Evolutionary conservation across 176 grass and related monocot species (phyloP).

Genomic region (Eremochloa ophiuroides): DNA sequence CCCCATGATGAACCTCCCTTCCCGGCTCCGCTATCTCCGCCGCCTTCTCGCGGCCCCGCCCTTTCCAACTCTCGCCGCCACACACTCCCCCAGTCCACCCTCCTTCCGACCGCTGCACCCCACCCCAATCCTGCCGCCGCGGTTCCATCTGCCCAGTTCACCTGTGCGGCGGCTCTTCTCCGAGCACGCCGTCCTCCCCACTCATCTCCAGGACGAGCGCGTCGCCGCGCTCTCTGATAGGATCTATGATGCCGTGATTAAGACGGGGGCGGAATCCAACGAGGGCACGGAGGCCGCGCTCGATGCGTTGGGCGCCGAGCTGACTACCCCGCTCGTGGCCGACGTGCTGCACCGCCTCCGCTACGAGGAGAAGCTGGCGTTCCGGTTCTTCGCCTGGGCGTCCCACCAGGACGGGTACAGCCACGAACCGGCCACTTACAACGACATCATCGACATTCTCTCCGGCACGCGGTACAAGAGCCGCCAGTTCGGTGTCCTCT

Average conservation of each 20-base stretch:
- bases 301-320: constrained; percentile 36
- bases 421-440: constrained; percentile 63
- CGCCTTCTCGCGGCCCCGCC: constrained; percentile 27
- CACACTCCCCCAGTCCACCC: neutral
- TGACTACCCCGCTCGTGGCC: constrained; percentile 60
- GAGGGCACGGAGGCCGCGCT: constrained; percentile 32
- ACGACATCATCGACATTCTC: constrained; percentile 81
- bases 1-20: constrained; percentile 20
- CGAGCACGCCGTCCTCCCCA: constrained; percentile 34
- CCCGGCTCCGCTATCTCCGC: constrained; percentile 27
- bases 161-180: constrained; percentile 22
- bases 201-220: constrained; percentile 26
- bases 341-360: constrained; percentile 67
- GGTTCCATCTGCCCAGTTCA: neutral
- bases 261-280: constrained; percentile 25
- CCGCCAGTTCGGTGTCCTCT: constrained; percentile 74
- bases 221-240: constrained; percentile 36
- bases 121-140: neutral
- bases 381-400: constrained; percentile 80
- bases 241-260: constrained; percentile 34
- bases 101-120: neutral
- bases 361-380: constrained; percentile 89
- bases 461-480: constrained; percentile 88
- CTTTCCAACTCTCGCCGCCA: neutral
- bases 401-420: constrained; percentile 53